Base-by-base conservation (phyloP, 371 early-diverging fungal species). In the Rhizopus sp. region DNA sequence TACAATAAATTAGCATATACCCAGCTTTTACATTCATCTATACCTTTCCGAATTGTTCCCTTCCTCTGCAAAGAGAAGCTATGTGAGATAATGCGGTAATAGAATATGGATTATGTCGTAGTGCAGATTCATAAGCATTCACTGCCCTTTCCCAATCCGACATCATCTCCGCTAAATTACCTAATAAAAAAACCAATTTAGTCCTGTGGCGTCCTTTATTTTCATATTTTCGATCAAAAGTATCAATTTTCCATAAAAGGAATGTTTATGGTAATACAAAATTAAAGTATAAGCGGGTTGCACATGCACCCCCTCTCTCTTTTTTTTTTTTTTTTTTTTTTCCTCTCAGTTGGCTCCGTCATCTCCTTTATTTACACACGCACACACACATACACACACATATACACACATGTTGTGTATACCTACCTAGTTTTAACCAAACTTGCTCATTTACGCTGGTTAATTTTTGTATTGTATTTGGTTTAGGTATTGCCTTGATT, bases 41-140 rank as follows among this genome's bases (percentile, higher is more conserved):
- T 83, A 83, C 84, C 65, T 78, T 83, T 32, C 59, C 68, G 55
- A 81, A 83, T 45, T 81, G 86, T 64, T 91, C 91, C 56, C 83
- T 72, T 13, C 81, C 73, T 57, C 88, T 70, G 68, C 85, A 91
- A 16, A 91, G 70, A 12, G 87, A 78, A 6, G 90, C 92, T 32
- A 88, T 83, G 50, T 78, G 81, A 15, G 86, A 87, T 17, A 96
- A 78, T 2, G 94, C 93, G 16, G 73, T 63, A 50, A 90, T 81
- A 2, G 94, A 94, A 67, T 92, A 89, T 16, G 94, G 92, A 64
- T 95, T 95, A 67, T 95, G 92, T 35, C 93, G 84, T 23, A 95
- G 81, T 0, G 94, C 95, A 15, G 83, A 75, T 69, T 95, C 94
- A 64, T 93, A 97, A 3, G 92, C 85, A 32, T 74, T 71, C 68